Base-by-base conservation (phyloP, 2,329 filamentous ascomycete genomes). In the Salinomyces thailandicus region DNA sequence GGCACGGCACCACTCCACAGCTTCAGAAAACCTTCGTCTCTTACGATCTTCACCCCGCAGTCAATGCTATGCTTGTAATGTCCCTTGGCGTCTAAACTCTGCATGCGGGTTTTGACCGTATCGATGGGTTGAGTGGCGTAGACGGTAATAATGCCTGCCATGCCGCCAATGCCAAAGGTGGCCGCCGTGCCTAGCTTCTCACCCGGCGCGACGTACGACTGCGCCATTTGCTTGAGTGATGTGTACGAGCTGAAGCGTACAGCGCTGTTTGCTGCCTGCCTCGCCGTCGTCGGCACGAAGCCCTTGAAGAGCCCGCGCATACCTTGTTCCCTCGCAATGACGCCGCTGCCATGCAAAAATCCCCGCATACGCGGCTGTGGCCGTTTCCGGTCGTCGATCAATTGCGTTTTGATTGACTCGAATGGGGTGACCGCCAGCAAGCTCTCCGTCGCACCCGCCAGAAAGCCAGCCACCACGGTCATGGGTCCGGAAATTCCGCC, bases 381-480 rank as follows among this genome's bases (percentile, higher is more conserved):
- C 3, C 75, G 72, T 67, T 98, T 98, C 51, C 84, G 81, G 62
- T 98, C 91, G 58, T 98, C 91, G 57, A 98, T 96, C 73, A 98
- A 68, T 50, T 93, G 93, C 34, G 91, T 98, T 71, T 98, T 98
- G 64, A 98, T 95, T 54, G 85, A 93, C 66, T 98, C 91, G 41
- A 93, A 95, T 0, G 91, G 91, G 20, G 91, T 98, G 20, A 98
- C 91, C 8, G 91, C 91, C 3, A 98, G 66, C 35, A 95, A 65
- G 3, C 84, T 93, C 66, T 98, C 91, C 2, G 89, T 96, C 35
- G 93, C 83, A 38, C 91, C 91, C 6, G 91, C 91, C 41, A 89
- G 85, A 55, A 98, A 94, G 3, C 91, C 91, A 27, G 87, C 87
- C 40, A 95, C 74, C 1, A 96, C 91, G 2, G 89, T 96, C 47